Percentiles rank a stretch among this genome's conserved stretches.
Conservation (phyloP, 352 stramenopile genomes). For the Phytophthora kernoviae region DNA sequence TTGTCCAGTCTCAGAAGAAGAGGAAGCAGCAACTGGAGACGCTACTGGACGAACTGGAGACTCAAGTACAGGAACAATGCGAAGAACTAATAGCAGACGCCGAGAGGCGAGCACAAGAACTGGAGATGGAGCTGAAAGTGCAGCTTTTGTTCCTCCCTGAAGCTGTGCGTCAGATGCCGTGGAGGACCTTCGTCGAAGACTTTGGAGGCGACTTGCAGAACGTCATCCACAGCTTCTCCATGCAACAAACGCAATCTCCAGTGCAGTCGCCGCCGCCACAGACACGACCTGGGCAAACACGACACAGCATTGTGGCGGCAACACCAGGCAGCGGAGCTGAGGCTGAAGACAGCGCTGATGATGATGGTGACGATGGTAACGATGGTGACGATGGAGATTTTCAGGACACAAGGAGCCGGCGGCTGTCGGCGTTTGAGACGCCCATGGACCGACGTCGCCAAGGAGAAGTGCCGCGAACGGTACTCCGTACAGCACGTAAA, state of each 20-base stretch:
- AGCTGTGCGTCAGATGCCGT: constrained; percentile 74
- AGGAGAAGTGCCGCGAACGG: constrained; percentile 29
- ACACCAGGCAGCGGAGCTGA: constrained; percentile 39
- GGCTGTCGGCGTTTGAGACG: constrained; percentile 47
- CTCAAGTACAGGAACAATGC: constrained; percentile 73
- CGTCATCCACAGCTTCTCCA: constrained; percentile 69
- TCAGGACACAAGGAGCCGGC: constrained; percentile 14
- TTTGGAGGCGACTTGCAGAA: constrained; percentile 76
- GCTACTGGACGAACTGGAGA: constrained; percentile 67
- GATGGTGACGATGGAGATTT: constrained; percentile 7
- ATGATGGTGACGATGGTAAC: constrained; percentile 14
- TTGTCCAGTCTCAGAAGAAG: constrained; percentile 42
- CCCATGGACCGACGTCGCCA: constrained; percentile 34
- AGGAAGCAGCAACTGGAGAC: constrained; percentile 41
- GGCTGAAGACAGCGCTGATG: constrained; percentile 18
- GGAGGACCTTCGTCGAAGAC: constrained; percentile 83
- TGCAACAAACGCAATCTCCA: constrained; percentile 16
- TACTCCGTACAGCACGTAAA: constrained; percentile 71
- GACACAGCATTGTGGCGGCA: constrained; percentile 45
- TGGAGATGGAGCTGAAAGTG: constrained; percentile 79
- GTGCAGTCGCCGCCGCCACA: constrained; percentile 15
- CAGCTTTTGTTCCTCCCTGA: constrained; percentile 79
- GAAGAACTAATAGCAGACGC: constrained; percentile 55
- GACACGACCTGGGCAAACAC: constrained; percentile 16
- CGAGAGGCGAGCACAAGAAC: constrained; percentile 60